phyloP scores from a whole-genome alignment of 805 yeast genomes.

The Kazachstania africana region DNA sequence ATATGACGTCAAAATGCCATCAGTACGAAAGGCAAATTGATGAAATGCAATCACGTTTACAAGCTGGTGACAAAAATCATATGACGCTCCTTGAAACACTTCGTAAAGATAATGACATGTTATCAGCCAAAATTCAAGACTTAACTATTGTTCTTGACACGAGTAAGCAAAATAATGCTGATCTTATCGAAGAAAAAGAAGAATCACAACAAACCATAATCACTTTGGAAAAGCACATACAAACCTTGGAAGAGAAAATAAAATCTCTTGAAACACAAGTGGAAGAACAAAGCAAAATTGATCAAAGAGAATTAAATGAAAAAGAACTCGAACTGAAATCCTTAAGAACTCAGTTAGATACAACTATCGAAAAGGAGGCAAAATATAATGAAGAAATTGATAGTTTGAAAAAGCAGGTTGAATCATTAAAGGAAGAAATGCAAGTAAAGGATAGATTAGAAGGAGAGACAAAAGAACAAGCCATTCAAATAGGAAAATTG shows the following conservation, averaged over 20 bases:
- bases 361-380: conserved; percentile 9
- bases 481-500: conserved; percentile 73
- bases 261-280: conserved; percentile 20
- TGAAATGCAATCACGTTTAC: conserved; percentile 29
- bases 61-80: conserved; percentile 28
- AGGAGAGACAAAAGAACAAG: conserved; percentile 54
- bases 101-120: conserved; percentile 10
- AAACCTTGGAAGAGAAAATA: conserved; percentile 24
- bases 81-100: conserved; percentile 22
- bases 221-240: conserved; percentile 10
- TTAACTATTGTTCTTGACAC: conserved; percentile 28
- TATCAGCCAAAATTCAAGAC: conserved; percentile 27
- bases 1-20: conserved; percentile 44
- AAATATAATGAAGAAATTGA: conserved; percentile 9
- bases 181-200: conserved; percentile 28
- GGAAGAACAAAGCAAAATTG: conserved; percentile 3
- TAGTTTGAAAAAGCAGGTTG: conserved; percentile 16
- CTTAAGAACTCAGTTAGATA: conserved; percentile 19
- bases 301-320: conserved; percentile 11
- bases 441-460: conserved; percentile 30
- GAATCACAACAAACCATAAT: conserved; percentile 23
- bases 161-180: conserved; percentile 21
- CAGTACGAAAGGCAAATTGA: conserved; percentile 32
- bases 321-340: conserved; percentile 18
- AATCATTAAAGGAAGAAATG: conserved; percentile 11